A percentile compares a stretch with the other conserved stretches of the same genome.
Conservation (phyloP, 1,284 basidiomycete genomes). For the Rhodofomes roseus region DNA sequence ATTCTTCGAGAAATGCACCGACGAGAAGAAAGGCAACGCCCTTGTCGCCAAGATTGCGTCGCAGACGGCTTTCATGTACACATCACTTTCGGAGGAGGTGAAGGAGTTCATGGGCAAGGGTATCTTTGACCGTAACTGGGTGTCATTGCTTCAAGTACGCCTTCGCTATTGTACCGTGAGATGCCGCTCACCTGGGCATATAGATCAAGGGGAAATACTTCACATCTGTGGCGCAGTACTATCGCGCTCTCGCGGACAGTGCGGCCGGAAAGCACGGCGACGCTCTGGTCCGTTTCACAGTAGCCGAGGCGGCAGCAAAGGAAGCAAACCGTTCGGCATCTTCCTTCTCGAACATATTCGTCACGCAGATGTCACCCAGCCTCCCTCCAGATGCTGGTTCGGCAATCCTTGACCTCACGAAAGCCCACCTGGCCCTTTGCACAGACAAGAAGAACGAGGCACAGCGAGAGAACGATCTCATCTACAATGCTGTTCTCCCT, state of each 20-base stretch:
- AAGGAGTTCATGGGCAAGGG: slow-evolving; percentile 96
- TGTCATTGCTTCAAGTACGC: slow-evolving; percentile 73
- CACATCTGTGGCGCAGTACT: slow-evolving; percentile 82
- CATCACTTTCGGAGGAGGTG: slow-evolving; percentile 78
- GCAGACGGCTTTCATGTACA: slow-evolving; percentile 83
- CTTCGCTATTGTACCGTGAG: slow-evolving; percentile 1
- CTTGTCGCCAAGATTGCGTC: slow-evolving; percentile 86
- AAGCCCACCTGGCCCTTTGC: slow-evolving; percentile 78
- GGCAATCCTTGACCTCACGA: slow-evolving; percentile 78
- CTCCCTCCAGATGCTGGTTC: slow-evolving; percentile 86
- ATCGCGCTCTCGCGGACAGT: slow-evolving; percentile 79
- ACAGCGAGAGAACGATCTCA: slow-evolving; percentile 91
- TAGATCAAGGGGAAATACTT: slow-evolving; percentile 93
- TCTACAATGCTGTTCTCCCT: slow-evolving; percentile 95
- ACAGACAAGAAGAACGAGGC: slow-evolving; percentile 76
- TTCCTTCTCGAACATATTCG: slow-evolving; percentile 73
- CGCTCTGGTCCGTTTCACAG: slow-evolving; percentile 75
- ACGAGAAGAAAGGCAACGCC: slow-evolving; percentile 82
- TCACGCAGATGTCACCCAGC: slow-evolving; percentile 72
- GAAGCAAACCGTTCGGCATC: slow-evolving; percentile 75
- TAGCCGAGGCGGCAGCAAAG: slow-evolving; percentile 82
- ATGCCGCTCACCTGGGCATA: not conserved
- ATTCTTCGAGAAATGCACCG: slow-evolving; percentile 92
- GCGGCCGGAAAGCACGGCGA: slow-evolving; percentile 83
- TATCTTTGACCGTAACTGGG: slow-evolving; percentile 95